phyloP scores from a whole-genome alignment of 208 protist genomes.

The Leishmania tarentolae region DNA sequence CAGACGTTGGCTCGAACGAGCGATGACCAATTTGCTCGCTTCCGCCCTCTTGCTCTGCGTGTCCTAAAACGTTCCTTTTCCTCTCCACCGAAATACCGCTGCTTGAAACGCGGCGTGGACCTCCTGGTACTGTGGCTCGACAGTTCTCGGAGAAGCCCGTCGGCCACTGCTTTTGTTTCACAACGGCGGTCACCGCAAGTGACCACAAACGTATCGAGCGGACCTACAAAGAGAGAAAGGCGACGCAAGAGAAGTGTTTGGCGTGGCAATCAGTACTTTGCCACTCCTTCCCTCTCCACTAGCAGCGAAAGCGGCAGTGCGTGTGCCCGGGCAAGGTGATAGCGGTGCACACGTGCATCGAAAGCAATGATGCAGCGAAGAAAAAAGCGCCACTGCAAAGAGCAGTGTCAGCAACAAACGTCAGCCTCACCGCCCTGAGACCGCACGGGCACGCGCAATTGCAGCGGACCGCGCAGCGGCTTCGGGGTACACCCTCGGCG shows the following conservation, averaged over 20 bases:
- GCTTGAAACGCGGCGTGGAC: neutral
- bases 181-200: neutral
- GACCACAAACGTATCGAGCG: neutral
- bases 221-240: constrained; percentile 9
- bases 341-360: neutral
- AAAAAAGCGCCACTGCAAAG: neutral
- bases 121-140: neutral
- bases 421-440: neutral
- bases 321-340: neutral
- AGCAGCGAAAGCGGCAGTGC: neutral
- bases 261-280: neutral
- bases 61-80: neutral
- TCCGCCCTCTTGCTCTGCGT: neutral
- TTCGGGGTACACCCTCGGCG: neutral
- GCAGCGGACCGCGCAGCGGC: neutral
- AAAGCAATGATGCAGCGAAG: neutral
- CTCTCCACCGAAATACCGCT: neutral
- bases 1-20: neutral
- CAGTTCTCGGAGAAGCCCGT: neutral
- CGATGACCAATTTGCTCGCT: neutral
- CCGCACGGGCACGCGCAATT: neutral
- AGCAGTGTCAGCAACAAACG: neutral
- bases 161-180: neutral
- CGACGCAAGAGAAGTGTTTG: constrained; percentile 7
- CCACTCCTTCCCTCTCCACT: neutral